Evolutionary conservation across 192 early-diverging fungal species (phyloP), one percentile per base, ranked within the genome.

Genomic region (Mortierella antarctica): DNA sequence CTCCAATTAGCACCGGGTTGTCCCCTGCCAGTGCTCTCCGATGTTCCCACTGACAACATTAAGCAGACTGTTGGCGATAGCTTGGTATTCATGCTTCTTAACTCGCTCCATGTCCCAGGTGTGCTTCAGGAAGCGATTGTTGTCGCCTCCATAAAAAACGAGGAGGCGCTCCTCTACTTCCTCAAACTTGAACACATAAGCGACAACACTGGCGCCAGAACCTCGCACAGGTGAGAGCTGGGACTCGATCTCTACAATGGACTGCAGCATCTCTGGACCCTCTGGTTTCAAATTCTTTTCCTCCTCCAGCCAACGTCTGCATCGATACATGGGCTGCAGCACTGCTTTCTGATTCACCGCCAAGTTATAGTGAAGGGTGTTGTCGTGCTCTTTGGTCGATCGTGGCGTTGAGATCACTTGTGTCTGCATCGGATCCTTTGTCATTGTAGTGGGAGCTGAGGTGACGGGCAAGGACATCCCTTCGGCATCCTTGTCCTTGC

Each of bases 171-270:
- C 15, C 47, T 57, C 62, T 0, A 57, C 62, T 3, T 40, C 7
- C 54, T 57, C 53, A 18, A 64, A 55, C 5, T 50, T 46, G 20
- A 23, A 41, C 14, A 55, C 31, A 20, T 65, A 73, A n/a, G 52
- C 39, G 40, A 50, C 13, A 14, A 74, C 17, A 15, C 57, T 62
- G 7, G 64, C 17, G 0, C 17, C 64, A 1, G 21, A 51, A 10
- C 72, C 72, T 40, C 42, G 57, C n/a, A 74, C 64, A 11, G 65
- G 72, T 39, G 58, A 57, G 39, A 74, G 65, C 17, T 51, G 48
- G 2, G 57, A 50, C 72, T 62, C 63, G 11, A 73, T 65, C 8
- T 73, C 40, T 7, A 47, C 39, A 17, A 73, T 59, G 0, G 63
- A 65, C 17, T 52, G 48, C n/a, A 46, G 12, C 41, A 21, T 50